These are phyloP conservation scores for Lagenaria siceraria DNA, from an alignment of 306 rosid species.

Conservation along the genomic window DNA sequence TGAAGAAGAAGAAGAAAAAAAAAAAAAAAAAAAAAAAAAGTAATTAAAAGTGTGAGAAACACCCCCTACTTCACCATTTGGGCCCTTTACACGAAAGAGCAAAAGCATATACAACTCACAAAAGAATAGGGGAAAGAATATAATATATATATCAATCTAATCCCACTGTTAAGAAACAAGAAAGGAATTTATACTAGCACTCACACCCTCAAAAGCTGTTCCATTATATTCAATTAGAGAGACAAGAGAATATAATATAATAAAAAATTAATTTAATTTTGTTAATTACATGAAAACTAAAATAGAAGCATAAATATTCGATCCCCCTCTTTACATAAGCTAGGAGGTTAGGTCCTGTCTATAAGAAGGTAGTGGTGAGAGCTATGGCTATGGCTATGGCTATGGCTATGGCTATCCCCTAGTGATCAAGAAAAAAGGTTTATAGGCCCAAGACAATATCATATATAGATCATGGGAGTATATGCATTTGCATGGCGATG, in stretches of 20 bases:
- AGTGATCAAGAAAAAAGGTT: too few relatives aligned
- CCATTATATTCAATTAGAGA: neutral
- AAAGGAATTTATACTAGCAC: neutral
- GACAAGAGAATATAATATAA: too few relatives aligned
- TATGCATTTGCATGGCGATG: too few relatives aligned
- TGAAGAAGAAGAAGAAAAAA: too few relatives aligned
- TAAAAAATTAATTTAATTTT: too few relatives aligned
- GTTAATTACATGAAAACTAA: neutral
- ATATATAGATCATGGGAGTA: neutral
- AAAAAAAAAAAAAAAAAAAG: too few relatives aligned
- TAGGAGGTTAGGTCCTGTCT: neutral
- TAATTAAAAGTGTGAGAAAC: neutral
- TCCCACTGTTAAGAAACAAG: neutral
- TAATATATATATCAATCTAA: neutral
- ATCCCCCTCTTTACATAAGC: neutral
- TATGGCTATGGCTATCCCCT: neutral
- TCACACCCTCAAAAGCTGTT: neutral
- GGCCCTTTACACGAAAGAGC: neutral
- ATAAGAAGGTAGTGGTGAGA: too few relatives aligned
- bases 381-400: constrained; percentile 2
- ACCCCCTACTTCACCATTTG: neutral
- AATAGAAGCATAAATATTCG: neutral
- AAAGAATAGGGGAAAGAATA: neutral
- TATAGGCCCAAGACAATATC: too few relatives aligned
- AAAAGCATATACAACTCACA: neutral